Evolutionary conservation across 768 basidiomycete genomes (phyloP), one percentile per base, ranked within the genome.

Genomic region (Lactarius hengduanensis): DNA sequence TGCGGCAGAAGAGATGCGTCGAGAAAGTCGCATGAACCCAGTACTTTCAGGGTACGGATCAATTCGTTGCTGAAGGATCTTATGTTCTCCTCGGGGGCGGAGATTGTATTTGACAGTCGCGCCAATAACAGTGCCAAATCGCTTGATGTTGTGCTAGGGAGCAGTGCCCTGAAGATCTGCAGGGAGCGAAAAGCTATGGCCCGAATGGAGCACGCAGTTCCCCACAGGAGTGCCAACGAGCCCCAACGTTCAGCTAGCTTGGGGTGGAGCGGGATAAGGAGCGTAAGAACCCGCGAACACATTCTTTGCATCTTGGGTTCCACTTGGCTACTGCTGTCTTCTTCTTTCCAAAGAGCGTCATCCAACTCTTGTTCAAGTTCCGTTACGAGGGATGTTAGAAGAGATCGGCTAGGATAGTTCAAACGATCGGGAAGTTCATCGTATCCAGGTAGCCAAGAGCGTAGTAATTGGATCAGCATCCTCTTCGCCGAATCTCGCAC

Each of bases 151-250:
- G 93, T 82, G 32, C 83, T 80, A 0, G 93, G 90, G 73, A 86
- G 84, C 26, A 97, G 79, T 1, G 90, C 85, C 43, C 93, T 88
- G 77, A 92, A 94, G n/a, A 94, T 80, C 74, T 97, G 95, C 66
- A 97, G 80, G 11, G 94, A 96, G 38, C 94, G 84, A 77, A 91
- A 92, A 3, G 96, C 94, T 22, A 88, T 86, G 45, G 87, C 86
- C 57, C 93, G 86, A 67, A 94, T 92, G 18, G 92, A 90, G 72
- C 94, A 96, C 2, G 88, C 82, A 15, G 93, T 94, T 4, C 92
- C 90, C 88, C 96, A 97, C 34, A 81, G 78, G 64, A 97, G 77
- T 11, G 92, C 90, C 36, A 94, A 70, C 3, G 87, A 87, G 7
- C 92, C 93, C 88, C 96, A 94, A 55, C 84, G 80, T 62, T 89